A percentile compares a stretch with the other conserved stretches of the same genome.
These are phyloP conservation scores for Saururus chinensis DNA, from an alignment of 164 flowering plant species.

Conservation along the genomic window DNA sequence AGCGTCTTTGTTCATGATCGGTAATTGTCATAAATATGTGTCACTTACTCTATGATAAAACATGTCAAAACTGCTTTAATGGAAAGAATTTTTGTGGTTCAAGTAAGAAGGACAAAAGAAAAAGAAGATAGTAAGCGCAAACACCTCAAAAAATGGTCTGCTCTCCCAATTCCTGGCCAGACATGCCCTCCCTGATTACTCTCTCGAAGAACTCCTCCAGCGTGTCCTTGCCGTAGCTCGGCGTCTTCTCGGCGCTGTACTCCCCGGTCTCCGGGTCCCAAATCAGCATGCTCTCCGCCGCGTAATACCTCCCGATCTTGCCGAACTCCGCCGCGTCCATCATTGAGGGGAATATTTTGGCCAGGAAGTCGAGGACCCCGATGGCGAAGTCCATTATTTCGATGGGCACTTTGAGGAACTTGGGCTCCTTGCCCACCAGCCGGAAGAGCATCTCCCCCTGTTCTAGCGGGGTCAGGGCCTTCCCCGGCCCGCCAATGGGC, in stretches of 20 bases:
- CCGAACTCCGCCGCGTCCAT: constrained; percentile 93
- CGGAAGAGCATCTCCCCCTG: constrained; percentile 84
- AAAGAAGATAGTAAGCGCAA: too few relatives aligned
- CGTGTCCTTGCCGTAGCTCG: constrained; percentile 85
- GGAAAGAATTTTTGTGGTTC: too few relatives aligned
- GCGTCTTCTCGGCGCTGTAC: constrained; percentile 74
- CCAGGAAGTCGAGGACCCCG: constrained; percentile 68
- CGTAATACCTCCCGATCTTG: constrained; percentile 91
- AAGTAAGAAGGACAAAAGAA: too few relatives aligned
- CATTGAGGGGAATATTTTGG: constrained; percentile 61
- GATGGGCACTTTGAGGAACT: constrained; percentile 83
- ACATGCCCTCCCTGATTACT: constrained; percentile 85
- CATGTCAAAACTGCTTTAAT: too few relatives aligned
- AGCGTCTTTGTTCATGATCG: too few relatives aligned
- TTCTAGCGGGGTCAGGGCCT: constrained; percentile 82
- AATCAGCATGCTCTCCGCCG: constrained; percentile 85
- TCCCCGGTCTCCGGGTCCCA: constrained; percentile 77
- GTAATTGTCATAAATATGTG: too few relatives aligned
- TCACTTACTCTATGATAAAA: too few relatives aligned
- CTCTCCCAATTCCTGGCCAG: constrained; percentile 86
- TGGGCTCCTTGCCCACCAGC: constrained; percentile 69
- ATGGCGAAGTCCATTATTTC: constrained; percentile 87
- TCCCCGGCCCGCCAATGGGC: constrained; percentile 91
- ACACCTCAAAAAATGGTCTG: constrained; percentile 44
- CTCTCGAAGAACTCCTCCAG: constrained; percentile 77